Conservation (phyloP, 495 filamentous ascomycete genomes). For the Penicillium pancosmium region DNA sequence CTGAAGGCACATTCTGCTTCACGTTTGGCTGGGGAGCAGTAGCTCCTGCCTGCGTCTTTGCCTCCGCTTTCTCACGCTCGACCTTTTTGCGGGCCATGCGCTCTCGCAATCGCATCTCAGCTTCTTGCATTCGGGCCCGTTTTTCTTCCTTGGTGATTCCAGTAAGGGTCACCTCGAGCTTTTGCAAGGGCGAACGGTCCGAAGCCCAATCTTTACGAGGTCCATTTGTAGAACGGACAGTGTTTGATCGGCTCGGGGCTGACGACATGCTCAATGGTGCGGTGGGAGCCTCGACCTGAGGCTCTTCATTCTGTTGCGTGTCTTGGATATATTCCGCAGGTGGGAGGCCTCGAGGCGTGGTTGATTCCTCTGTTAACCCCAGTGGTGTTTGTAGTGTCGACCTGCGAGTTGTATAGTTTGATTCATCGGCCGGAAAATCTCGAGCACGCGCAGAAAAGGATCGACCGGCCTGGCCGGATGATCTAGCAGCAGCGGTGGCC, state of each 20-base stretch:
- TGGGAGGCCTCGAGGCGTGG: slow-evolving; percentile 27
- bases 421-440: slow-evolving; percentile 15
- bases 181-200: slow-evolving; percentile 87
- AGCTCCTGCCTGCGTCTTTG: slow-evolving; percentile 23
- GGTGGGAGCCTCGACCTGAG: neutral
- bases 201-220: slow-evolving; percentile 58
- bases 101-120: slow-evolving; percentile 63
- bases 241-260: slow-evolving; percentile 39
- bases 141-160: slow-evolving; percentile 94
- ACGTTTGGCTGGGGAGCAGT: slow-evolving; percentile 7
- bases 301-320: slow-evolving; percentile 17
- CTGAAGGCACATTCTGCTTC: slow-evolving; percentile 11
- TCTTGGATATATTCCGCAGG: slow-evolving; percentile 9
- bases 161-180: slow-evolving; percentile 81
- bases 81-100: slow-evolving; percentile 41
- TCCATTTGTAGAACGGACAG: slow-evolving; percentile 36
- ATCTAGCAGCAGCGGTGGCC: neutral
- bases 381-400: slow-evolving; percentile 7
- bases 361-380: slow-evolving; percentile 21
- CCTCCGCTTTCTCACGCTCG: slow-evolving; percentile 24
- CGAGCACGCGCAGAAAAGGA: slow-evolving; percentile 27
- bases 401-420: slow-evolving; percentile 29
- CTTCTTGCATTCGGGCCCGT: slow-evolving; percentile 75
- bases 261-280: slow-evolving; percentile 11
- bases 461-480: slow-evolving; percentile 10